Base-by-base conservation (phyloP, 2,329 filamentous ascomycete genomes). In the Clarireedia monteithiana region DNA sequence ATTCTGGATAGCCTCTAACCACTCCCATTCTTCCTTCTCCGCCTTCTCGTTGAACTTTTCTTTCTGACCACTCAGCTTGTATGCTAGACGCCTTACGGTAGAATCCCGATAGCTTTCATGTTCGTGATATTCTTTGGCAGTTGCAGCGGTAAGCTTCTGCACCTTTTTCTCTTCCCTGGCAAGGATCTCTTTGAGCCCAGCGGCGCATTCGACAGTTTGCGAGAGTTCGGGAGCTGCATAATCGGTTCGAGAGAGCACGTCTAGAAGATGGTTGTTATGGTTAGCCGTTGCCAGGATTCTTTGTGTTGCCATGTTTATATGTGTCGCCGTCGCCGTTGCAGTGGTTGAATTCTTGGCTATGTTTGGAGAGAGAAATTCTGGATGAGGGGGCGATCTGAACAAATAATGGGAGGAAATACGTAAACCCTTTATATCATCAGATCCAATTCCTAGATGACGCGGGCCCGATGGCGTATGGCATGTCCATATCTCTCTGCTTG, bases 1-100 rank as follows among this genome's bases (percentile, higher is more conserved):
- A 38, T 74, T 68, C 59, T 80, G 75, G 49, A 79, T 70, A 0
- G 74, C 78, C 34, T 78, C 73, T 34, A 79, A 73, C 63, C 80
- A 82, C 59, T 81, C 78, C 44, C 70, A 67, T 64, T 81, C 78
- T 65, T 81, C 79, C 58, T 77, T 77, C 53, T 73, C 72, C 23
- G 76, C 75, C 45, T 70, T 73, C 23, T 72, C 71, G 14, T 70
- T 67, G 59, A 78, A 79, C 53, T 74, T 73, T 9, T 72, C 75
- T 40, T 71, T 71, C 57, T 74, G 74, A 36, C 79, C 75, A 6
- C 73, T 70, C 15, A 78, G 69, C 57, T 74, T 77, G 71, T 78
- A 77, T 44, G 74, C 69, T 63, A 78, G 78, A 49, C 78, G 76
- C 53, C 73, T 73, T 61, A 80, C 69, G 46, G 75, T 73, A 50